Base-by-base conservation (phyloP, 1,139 yeast species). In the Kazachstania sp. region DNA sequence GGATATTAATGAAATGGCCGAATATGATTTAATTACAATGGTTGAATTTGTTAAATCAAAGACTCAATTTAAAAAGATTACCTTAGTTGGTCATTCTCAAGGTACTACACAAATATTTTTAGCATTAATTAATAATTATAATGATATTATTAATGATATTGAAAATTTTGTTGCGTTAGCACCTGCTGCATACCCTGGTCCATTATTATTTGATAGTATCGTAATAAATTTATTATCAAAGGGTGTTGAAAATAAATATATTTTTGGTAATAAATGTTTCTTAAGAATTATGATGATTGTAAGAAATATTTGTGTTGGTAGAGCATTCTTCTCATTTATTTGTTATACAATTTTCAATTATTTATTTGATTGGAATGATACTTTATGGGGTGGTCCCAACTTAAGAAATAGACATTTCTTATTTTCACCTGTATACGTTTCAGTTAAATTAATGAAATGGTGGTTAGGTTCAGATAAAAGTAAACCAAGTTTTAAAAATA, bases 131-230 rank as follows among this genome's bases (percentile, higher is more conserved):
- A 75, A 79, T 63, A 53, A 56, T 26, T 72, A 77, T 47, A 65
- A 68, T 26, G 74, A 73, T 30, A 70, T 73, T 31, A 49, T 73
- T 48, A 65, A 67, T 1, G 78, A 78, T 53, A 65, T 90, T n/a
- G 82, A 80, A 49, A 72, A 77, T 50, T 85, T 88, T 59, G 71
- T 85, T 44, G 86, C 94, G 0, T 67, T 92, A 47, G 85, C 97
- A 0, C 97, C 98, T 0, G 97, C 97, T 0, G 79, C 86, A 2
- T 92, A 78, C 61, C 94, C 95, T 0, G 97, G 97, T 0, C 70
- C 78, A 0, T 65, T 88, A 41, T 70, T 90, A 37, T 73, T 79
- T 52, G 73, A 76, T 34, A 73, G 81, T 41, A 47, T 67, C 2
- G 83, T 83, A 56, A 73, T 84, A 39, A 62, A 55, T 40, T 51